A percentile compares a stretch with the other conserved stretches of the same genome.
These are phyloP conservation scores for Peronospora farinosa DNA, from an alignment of 352 stramenopile genomes.

Conservation along the genomic window DNA sequence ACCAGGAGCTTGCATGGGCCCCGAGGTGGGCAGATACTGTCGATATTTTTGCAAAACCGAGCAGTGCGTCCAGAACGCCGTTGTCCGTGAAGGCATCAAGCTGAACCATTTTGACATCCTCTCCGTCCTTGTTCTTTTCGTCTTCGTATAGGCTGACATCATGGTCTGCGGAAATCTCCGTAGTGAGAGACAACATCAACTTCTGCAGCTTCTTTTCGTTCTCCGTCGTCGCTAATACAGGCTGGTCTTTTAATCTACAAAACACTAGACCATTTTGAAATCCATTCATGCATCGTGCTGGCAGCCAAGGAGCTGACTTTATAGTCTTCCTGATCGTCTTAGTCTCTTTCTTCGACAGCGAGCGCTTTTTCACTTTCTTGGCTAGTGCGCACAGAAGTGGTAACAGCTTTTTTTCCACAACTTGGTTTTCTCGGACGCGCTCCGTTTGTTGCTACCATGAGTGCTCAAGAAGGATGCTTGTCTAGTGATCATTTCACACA, in stretches of 20 bases:
- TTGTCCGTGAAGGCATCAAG: slow-evolving; percentile 18
- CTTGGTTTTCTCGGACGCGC: slow-evolving; percentile 18
- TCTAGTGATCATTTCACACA: slow-evolving; percentile 34
- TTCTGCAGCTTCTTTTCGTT: slow-evolving; percentile 38
- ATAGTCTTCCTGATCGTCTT: slow-evolving; percentile 43
- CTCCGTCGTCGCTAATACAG: slow-evolving; percentile 25
- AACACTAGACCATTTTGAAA: slow-evolving; percentile 8
- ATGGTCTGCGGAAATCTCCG: slow-evolving; percentile 5
- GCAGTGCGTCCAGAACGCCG: slow-evolving; percentile 27
- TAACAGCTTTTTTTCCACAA: slow-evolving; percentile 33
- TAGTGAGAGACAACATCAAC: slow-evolving; percentile 27
- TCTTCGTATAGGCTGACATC: neutral
- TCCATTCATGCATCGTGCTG: slow-evolving; percentile 18
- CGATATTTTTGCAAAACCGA: slow-evolving; percentile 32
- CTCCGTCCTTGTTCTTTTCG: slow-evolving; percentile 4
- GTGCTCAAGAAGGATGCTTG: slow-evolving; percentile 1
- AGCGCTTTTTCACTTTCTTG: slow-evolving; percentile 39
- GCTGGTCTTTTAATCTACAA: slow-evolving; percentile 31
- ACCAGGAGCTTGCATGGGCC: slow-evolving; percentile 29
- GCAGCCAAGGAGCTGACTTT: slow-evolving; percentile 36
- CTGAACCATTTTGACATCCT: slow-evolving; percentile 28
- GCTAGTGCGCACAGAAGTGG: slow-evolving; percentile 39
- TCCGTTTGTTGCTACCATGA: neutral
- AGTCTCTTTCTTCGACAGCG: slow-evolving; percentile 33
- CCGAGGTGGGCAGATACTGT: slow-evolving; percentile 25